phyloP scores from a whole-genome alignment of 2,329 filamentous ascomycete genomes.

The Nemania sp. region DNA sequence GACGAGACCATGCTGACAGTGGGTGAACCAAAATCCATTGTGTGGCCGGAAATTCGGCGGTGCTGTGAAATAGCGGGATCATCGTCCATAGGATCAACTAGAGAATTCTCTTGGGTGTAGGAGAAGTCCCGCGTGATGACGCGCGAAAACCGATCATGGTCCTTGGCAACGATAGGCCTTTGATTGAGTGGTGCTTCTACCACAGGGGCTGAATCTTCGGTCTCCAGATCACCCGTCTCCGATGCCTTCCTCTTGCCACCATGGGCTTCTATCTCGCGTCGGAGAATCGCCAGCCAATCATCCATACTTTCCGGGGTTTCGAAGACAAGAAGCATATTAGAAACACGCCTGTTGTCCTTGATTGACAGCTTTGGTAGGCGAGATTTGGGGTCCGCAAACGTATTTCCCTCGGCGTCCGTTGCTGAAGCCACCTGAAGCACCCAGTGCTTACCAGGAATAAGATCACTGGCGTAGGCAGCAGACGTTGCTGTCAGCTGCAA shows the following conservation, averaged over 20 bases:
- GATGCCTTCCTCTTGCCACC: conserved; percentile 68
- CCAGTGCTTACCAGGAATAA: conserved; percentile 80
- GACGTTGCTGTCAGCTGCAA: conserved; percentile 74
- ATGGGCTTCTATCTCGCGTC: conserved; percentile 70
- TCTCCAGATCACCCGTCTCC: conserved; percentile 60
- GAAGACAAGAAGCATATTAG: conserved; percentile 73
- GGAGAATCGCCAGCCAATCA: conserved; percentile 70
- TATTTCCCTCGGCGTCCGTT: conserved; percentile 61
- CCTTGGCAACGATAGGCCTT: conserved; percentile 52
- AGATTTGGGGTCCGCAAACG: conserved; percentile 59
- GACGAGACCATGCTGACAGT: conserved; percentile 62
- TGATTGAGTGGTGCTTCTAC: conserved; percentile 50
- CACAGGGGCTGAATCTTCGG: conserved; percentile 43
- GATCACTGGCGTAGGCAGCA: conserved; percentile 78
- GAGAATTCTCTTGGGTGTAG: conserved; percentile 38
- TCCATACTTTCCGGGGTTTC: conserved; percentile 77
- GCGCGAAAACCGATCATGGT: conserved; percentile 53
- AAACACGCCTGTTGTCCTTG: conserved; percentile 61
- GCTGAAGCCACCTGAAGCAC: conserved; percentile 75
- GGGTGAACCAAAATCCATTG: conserved; percentile 59
- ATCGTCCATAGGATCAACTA: conserved; percentile 34
- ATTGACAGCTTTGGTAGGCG: conserved; percentile 69
- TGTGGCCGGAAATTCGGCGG: conserved; percentile 46
- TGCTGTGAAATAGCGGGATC: conserved; percentile 37
- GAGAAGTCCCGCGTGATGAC: conserved; percentile 45